Percentiles rank a stretch among this genome's conserved stretches.
These are phyloP conservation scores for Candida sakaeoensis DNA, from an alignment of 805 yeast genomes.

Conservation along the genomic window DNA sequence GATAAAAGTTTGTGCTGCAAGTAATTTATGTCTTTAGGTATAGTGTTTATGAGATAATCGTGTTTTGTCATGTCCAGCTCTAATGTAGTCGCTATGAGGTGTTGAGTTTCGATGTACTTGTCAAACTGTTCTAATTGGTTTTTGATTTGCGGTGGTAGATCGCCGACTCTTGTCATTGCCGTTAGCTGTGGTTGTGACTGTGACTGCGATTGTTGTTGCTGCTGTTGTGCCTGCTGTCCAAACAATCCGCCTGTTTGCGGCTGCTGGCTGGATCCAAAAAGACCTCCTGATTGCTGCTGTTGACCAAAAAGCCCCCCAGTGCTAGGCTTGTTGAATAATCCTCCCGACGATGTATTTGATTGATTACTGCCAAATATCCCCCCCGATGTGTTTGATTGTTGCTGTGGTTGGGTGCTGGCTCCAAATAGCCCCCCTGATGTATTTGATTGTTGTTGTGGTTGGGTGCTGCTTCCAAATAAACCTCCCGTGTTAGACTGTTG, in stretches of 20 bases:
- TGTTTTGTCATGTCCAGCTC: constrained; percentile 62
- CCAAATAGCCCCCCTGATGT: constrained; percentile 29
- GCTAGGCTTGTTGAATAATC: constrained; percentile 16
- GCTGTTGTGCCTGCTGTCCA: constrained; percentile 13
- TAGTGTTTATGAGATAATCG: constrained; percentile 58
- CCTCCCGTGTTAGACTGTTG: no score
- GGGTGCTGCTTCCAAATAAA: constrained; percentile 19
- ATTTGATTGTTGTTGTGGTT: constrained; percentile 12
- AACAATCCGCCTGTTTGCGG: constrained; percentile 17
- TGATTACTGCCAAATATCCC: constrained; percentile 16
- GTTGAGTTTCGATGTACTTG: constrained; percentile 69
- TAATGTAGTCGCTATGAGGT: constrained; percentile 64
- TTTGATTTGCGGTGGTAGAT: constrained; percentile 67
- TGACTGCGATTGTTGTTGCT: constrained; percentile 31
- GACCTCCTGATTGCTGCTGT: constrained; percentile 15
- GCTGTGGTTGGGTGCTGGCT: constrained; percentile 13
- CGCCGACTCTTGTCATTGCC: constrained; percentile 72
- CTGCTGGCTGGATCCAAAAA: constrained; percentile 13
- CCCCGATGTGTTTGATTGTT: constrained; percentile 15
- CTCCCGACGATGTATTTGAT: constrained; percentile 17
- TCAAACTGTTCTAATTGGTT: constrained; percentile 68
- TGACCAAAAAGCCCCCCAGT: constrained; percentile 22
- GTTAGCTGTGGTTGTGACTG: constrained; percentile 50
- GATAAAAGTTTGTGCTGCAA: constrained; percentile 58
- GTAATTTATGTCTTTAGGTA: constrained; percentile 69